Evolutionary conservation across 2,329 filamentous ascomycete species (phyloP), one percentile per base, ranked within the genome.

Genomic region (Xylariales sp.): DNA sequence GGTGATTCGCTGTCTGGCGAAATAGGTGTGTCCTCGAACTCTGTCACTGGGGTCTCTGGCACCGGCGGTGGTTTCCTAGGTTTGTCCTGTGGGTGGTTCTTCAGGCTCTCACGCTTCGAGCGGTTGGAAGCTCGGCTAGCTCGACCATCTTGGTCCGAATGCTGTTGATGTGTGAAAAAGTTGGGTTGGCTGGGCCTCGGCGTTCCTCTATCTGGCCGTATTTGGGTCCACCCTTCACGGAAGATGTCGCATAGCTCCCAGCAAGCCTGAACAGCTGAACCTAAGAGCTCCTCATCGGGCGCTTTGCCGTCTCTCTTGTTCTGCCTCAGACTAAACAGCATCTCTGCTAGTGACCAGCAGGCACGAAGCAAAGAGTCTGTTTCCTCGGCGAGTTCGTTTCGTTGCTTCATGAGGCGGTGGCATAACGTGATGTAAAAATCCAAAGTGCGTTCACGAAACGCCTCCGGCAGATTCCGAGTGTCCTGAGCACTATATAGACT

Each of bases 231-330:
- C 14, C 88, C 88, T 65, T 93, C 86, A 35, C 88, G 78, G 70
- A 96, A 95, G 40, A 96, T 80, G 64, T 96, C 88, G 59, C 88
- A 95, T 5, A 96, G 75, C 51, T 95, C 89, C 88, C 88, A 96
- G 60, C 90, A 96, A 11, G 90, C 88, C 57, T 95, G 89, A 0
- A 95, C 86, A 1, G 90, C 88, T 1, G 88, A 93, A 4, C 86
- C 84, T 1, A 96, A 73, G 0, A 95, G 72, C 55, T 95, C 90
- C 56, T 91, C 88, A 49, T 95, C 88, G 1, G 85, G 73, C 0
- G 73, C 68, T 51, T 79, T 86, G 15, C 80, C 81, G 50, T 93
- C 87, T 24, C 84, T 75, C 48, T 77, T 82, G 60, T 83, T 91
- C 55, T 95, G 89, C 3, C 89, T 82, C 29, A 97, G 74, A 58